A percentile compares a stretch with the other conserved stretches of the same genome.
These are phyloP conservation scores for Leptodermis oblonga DNA, from an alignment of 257 asterid genomes.

Conservation along the genomic window DNA sequence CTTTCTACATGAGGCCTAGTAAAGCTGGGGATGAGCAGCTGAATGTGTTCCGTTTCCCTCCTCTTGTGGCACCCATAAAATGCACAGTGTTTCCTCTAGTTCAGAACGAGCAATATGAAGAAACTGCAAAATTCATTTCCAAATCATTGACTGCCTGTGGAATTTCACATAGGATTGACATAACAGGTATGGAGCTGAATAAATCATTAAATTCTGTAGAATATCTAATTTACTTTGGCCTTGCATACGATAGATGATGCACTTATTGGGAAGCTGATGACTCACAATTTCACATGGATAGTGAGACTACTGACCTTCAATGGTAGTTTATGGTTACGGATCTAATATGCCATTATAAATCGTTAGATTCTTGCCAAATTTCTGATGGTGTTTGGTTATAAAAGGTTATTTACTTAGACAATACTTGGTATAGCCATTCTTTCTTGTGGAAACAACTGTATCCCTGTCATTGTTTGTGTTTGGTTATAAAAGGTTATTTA, in stretches of 20 bases:
- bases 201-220: neutral
- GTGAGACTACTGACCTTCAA: neutral
- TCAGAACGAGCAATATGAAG: slow-evolving; percentile 69
- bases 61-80: slow-evolving; percentile 80
- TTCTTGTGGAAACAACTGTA: neutral
- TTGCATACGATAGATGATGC: neutral
- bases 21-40: slow-evolving; percentile 75
- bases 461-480: too few relatives aligned
- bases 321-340: neutral
- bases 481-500: too few relatives aligned
- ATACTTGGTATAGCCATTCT: neutral
- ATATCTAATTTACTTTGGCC: neutral
- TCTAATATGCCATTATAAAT: too few relatives aligned
- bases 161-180: slow-evolving; percentile 74
- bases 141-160: slow-evolving; percentile 59
- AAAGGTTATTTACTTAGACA: neutral
- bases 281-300: neutral
- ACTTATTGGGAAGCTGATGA: neutral
- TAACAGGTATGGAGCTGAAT: slow-evolving; percentile 78
- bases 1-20: slow-evolving; percentile 69
- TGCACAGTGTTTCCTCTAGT: slow-evolving; percentile 92
- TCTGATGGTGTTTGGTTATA: neutral
- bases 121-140: slow-evolving; percentile 60
- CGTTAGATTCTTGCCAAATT: neutral
- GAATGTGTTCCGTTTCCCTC: slow-evolving; percentile 77